Evolutionary conservation across 176 grass and related monocot species (phyloP), one percentile per base, ranked within the genome.

Genomic region (Eragrostis nindensis): DNA sequence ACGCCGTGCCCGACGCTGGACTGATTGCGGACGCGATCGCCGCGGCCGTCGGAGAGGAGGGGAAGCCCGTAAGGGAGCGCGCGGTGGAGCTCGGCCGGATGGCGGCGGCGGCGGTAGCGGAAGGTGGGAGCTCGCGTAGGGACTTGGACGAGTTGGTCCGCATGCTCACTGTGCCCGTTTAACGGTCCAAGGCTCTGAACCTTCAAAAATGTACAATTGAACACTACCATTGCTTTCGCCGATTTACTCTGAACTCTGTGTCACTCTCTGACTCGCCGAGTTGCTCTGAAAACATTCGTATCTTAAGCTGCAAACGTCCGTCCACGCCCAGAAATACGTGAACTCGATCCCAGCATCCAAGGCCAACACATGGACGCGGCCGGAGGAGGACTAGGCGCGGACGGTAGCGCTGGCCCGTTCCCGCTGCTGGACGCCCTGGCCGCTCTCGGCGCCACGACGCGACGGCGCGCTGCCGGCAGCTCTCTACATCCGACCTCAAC

Each of bases 41-140:
- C 4, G 57, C 67, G 5, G 48, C 57, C 12, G 6, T 83, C 1
- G 78, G 73, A 15, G 30, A 82, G 30, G 40, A 61, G 36, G 82
- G 85, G 5, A 43, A 10, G 18, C 11, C 29, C 6, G 43, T 74
- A 62, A 82, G 85, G 70, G 6, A 60, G 57, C 77, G 75, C 3
- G 90, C 80, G 7, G 59, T 12, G 59, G 86, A 65, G 74, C 66
- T 89, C 49, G 57, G 50, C 12, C 39, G 48, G 70, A 74, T 67
- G 38, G 72, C 82, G 45, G 52, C 43, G n/a, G 49, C 72, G 0
- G 86, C 80, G 30, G 75, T 86, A 27, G 75, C 48, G 12, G 59
- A 84, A 30, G 86, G 86, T 14, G 86, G 90, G 19, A 88, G 74
- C 38, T 92, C 90, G 32, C 7, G 19, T 61, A 24, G 5, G 7